A percentile compares a stretch with the other conserved stretches of the same genome.
Conservation (phyloP, 2,329 filamentous ascomycete genomes). For the Penicillium paneum region DNA sequence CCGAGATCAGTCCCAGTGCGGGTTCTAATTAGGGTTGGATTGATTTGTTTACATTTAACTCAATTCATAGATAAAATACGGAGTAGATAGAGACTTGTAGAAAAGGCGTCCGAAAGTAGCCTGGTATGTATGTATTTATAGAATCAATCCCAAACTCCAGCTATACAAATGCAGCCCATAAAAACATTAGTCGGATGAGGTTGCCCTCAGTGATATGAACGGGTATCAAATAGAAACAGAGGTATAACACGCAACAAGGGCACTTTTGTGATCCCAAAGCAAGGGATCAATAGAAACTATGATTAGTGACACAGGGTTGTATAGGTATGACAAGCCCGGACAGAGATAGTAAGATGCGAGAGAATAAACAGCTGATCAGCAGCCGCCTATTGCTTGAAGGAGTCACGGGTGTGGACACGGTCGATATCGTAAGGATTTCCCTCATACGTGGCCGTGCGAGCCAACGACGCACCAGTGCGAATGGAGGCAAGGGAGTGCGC, state of each 20-base stretch:
- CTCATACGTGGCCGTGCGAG: slow-evolving; percentile 37
- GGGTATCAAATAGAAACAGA: slow-evolving; percentile 6
- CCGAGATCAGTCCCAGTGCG: neutral
- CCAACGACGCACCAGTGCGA: slow-evolving; percentile 21
- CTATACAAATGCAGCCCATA: neutral
- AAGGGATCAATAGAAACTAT: slow-evolving; percentile 1
- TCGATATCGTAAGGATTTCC: slow-evolving; percentile 47
- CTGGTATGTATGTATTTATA: neutral
- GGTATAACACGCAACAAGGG: neutral
- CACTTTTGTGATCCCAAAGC: neutral
- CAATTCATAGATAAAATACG: neutral
- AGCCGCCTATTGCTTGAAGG: slow-evolving; percentile 26
- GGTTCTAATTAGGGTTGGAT: neutral
- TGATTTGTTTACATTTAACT: neutral
- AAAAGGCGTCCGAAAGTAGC: neutral
- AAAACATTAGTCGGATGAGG: slow-evolving; percentile 3
- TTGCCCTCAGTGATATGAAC: neutral
- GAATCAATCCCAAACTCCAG: slow-evolving; percentile 1
- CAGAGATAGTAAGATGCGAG: neutral
- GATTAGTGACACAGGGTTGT: slow-evolving; percentile 3
- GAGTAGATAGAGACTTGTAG: too few relatives aligned
- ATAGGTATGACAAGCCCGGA: slow-evolving; percentile 1
- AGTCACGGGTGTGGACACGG: slow-evolving; percentile 43
- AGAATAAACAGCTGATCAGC: neutral
- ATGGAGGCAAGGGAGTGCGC: slow-evolving; percentile 29